phyloP scores from a whole-genome alignment of 2,329 filamentous ascomycete genomes.

The Calonectria leucothoes region DNA sequence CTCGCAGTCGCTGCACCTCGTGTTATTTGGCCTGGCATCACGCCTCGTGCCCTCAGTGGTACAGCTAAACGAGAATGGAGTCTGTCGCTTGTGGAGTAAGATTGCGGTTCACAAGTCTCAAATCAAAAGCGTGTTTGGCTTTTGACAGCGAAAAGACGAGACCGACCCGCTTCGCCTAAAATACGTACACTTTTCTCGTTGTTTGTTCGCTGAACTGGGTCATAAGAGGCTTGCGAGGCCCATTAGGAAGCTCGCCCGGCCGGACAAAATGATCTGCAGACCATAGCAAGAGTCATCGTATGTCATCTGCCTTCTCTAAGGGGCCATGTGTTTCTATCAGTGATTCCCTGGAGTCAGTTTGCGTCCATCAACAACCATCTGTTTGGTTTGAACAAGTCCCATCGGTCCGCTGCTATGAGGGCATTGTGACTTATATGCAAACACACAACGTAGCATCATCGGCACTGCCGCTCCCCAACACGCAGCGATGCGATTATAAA shows the following conservation, averaged over 20 bases:
- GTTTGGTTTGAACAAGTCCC: background rate
- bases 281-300: background rate
- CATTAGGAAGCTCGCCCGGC: background rate
- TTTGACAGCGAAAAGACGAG: background rate
- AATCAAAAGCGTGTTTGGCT: background rate
- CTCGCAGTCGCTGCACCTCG: background rate
- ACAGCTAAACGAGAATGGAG: constrained; percentile 9
- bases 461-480: background rate
- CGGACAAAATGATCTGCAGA: background rate
- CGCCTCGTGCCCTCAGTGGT: constrained; percentile 7
- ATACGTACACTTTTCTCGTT: background rate
- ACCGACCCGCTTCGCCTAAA: background rate
- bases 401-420: background rate
- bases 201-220: background rate
- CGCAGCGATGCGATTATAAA: constrained; percentile 15
- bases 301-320: background rate
- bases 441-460: constrained; percentile 11
- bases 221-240: background rate
- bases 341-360: background rate
- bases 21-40: background rate
- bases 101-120: constrained; percentile 18
- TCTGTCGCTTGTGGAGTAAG: constrained; percentile 19
- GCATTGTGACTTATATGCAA: constrained; percentile 11
- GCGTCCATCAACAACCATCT: background rate
- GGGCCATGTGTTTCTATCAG: background rate